A percentile compares a stretch with the other conserved stretches of the same genome.
Evolutionary conservation across 164 flowering plant species (phyloP).

Genomic region (Aristolochia californica): DNA sequence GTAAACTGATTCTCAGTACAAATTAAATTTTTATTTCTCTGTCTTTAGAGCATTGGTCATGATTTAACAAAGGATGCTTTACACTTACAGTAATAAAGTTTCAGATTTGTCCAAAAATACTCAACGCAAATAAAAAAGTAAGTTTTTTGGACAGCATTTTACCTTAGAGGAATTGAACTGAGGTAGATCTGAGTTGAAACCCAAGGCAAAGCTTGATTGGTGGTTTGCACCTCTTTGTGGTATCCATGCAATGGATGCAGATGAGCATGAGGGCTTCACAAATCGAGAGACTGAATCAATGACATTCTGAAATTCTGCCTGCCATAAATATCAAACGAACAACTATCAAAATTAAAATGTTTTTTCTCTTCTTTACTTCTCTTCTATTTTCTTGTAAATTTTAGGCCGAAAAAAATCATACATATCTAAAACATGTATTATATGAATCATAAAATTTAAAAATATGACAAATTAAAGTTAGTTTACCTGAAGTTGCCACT

Average conservation of each 20-base stretch:
- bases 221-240: slow-evolving; percentile 46
- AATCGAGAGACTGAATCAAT: slow-evolving; percentile 52
- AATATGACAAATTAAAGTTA: too few relatives aligned
- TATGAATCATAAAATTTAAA: too few relatives aligned
- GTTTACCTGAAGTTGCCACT: slow-evolving; percentile 92
- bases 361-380: too few relatives aligned
- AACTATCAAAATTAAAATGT: not conserved
- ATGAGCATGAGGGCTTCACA: slow-evolving; percentile 49
- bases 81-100: too few relatives aligned
- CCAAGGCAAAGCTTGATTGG: slow-evolving; percentile 69
- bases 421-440: too few relatives aligned
- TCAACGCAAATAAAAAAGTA: not conserved
- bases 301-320: slow-evolving; percentile 93
- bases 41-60: too few relatives aligned
- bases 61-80: too few relatives aligned
- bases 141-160: slow-evolving; percentile 3
- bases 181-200: slow-evolving; percentile 62
- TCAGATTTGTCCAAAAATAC: too few relatives aligned
- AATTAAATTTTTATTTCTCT: too few relatives aligned
- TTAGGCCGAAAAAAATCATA: not conserved
- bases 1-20: too few relatives aligned
- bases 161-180: slow-evolving; percentile 85
- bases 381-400: too few relatives aligned
- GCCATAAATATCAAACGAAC: slow-evolving; percentile 9
- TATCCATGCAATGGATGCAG: slow-evolving; percentile 85